Evolutionary conservation across 78 protist genomes (phyloP).

Genomic region (Diacronema lutheri): DNA sequence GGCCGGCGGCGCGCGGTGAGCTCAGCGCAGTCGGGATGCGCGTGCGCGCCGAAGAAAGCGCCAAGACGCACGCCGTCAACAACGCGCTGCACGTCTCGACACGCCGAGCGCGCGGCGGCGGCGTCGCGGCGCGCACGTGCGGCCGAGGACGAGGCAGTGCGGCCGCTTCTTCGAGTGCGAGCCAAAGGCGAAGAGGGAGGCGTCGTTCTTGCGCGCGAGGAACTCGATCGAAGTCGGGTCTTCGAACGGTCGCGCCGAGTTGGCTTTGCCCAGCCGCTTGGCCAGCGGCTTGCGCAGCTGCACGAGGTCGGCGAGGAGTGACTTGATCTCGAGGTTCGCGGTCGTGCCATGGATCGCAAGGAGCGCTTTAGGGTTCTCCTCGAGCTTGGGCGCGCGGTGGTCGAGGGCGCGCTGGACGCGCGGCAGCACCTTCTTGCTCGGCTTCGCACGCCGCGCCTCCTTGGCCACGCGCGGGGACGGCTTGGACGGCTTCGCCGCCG

Average conservation of each 20-base stretch:
- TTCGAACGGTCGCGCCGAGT: conserved; percentile 71
- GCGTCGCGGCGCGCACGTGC: no score
- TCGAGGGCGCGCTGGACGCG: conserved; percentile 24
- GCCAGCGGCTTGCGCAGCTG: conserved; percentile 10
- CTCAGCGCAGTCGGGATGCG: no score
- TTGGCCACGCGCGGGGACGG: no score
- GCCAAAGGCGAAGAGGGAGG: conserved; percentile 74
- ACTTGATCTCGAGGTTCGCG: not conserved
- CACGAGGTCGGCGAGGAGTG: conserved; percentile 13
- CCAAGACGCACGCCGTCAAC: no score
- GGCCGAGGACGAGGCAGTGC: conserved; percentile 78
- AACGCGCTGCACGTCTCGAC: no score
- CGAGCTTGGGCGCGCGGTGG: conserved; percentile 32
- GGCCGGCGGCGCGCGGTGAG: no score
- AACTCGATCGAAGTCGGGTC: conserved; percentile 54
- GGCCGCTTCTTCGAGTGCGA: conserved; percentile 82
- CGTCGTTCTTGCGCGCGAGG: conserved; percentile 49
- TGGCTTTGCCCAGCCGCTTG: not conserved
- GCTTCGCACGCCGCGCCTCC: no score
- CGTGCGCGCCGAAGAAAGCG: no score
- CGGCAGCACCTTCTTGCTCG: no score
- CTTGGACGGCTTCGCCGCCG: no score
- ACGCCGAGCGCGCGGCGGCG: no score
- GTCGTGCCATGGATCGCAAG: conserved; percentile 19
- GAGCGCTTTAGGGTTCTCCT: conserved; percentile 22